Base-by-base conservation (phyloP, 2,329 filamentous ascomycete genomes). In the Colletotrichum sp. region DNA sequence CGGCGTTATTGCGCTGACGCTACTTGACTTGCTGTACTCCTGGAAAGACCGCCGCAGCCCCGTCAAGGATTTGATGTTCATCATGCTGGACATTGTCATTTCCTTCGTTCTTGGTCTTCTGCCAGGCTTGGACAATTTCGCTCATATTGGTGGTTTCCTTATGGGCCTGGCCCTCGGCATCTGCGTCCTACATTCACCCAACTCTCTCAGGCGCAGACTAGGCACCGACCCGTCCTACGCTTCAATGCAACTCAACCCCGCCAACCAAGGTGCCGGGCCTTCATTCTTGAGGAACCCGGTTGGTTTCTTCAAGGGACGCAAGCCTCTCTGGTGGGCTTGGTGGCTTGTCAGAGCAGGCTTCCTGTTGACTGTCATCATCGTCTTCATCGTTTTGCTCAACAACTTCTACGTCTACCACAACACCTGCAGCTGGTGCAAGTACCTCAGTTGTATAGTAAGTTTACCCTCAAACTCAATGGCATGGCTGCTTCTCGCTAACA, bases 271-370 rank as follows among this genome's bases (percentile, higher is more conserved):
- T 27, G 87, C 89, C 22, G 59, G 59, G n/a, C 87, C 89, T 30
- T 83, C 87, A 1, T 92, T 94, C 79, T 82, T 91, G 72, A 91
- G 92, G 80, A 92, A 90, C 74, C 92, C 94, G 0, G 83, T 93
- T 6, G 93, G 92, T 8, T 98, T 98, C 86, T 99, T 99, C 87
- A 96, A 96, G 83, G 95, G 95, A 25, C 91, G 97, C 22, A 98
- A 98, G 84, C 94, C 95, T 27, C 89, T 98, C 9, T 99, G 97
- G 97, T 99, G 97, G 97, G 94, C 88, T 8, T 99, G 97, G 97
- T 99, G 96, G 96, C 85, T 98, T 27, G 90, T 99, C 32, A 92
- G 97, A 22, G 95, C 91, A 1, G 95, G 90, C 0, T 93, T 94
- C 29, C 87, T 99, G 68, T 90, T 98, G 9, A 90, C 93, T n/a